Evolutionary conservation across 148 eudicot genomes (phyloP).

Genomic region (Vaccinium macrocarpon): DNA sequence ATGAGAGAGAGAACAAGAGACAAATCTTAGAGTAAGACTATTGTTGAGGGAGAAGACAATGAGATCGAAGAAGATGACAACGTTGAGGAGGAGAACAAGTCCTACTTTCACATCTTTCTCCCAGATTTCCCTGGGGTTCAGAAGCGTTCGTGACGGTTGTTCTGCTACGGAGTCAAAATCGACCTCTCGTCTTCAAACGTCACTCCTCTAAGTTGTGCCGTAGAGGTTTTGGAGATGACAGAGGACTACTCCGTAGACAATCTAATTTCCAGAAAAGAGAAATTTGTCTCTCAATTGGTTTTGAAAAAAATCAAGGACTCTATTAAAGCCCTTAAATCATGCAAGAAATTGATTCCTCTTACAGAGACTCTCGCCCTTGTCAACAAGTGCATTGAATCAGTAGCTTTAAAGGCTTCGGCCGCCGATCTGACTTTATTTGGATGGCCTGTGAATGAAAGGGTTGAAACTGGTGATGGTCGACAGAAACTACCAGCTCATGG

Average conservation of each 20-base stretch:
- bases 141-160: slow-evolving; percentile 78
- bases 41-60: slow-evolving; percentile 14
- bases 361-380: slow-evolving; percentile 75
- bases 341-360: slow-evolving; percentile 49
- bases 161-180: slow-evolving; percentile 89
- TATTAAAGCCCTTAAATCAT: slow-evolving; percentile 56
- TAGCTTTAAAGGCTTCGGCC: slow-evolving; percentile 49
- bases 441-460: slow-evolving; percentile 69
- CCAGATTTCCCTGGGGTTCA: slow-evolving; percentile 80
- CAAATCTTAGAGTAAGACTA: slow-evolving; percentile 16
- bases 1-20: slow-evolving; percentile 37
- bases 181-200: slow-evolving; percentile 59
- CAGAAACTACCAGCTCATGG: slow-evolving; percentile 37
- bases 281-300: slow-evolving; percentile 48
- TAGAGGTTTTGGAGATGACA: slow-evolving; percentile 72
- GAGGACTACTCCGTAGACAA: slow-evolving; percentile 80
- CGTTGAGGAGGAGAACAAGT: slow-evolving; percentile 21
- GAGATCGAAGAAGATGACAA: slow-evolving; percentile 24
- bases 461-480: not conserved
- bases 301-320: slow-evolving; percentile 55
- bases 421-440: slow-evolving; percentile 77
- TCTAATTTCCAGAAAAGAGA: slow-evolving; percentile 66
- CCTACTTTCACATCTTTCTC: slow-evolving; percentile 44
- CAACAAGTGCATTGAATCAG: slow-evolving; percentile 56
- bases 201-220: slow-evolving; percentile 87